Base-by-base conservation (phyloP, 2,329 filamentous ascomycete species). In the Plenodomus biglobosus region DNA sequence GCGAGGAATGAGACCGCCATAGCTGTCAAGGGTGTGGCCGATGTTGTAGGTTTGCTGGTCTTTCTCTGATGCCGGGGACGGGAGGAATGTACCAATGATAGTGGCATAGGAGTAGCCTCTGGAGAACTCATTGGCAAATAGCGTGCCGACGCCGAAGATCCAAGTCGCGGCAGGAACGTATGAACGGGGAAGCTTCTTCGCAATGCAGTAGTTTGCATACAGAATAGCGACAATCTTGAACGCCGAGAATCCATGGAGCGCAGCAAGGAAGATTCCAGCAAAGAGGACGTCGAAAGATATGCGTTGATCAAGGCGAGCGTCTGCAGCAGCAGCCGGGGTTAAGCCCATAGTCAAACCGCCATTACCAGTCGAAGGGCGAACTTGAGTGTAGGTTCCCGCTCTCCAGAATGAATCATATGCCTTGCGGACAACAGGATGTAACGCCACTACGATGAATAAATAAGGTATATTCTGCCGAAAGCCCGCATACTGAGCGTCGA, bases 91-190 rank as follows among this genome's bases (percentile, higher is more conserved):
- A 37, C 73, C 71, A 1, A 85, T 83, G 4, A 95, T 78, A 18
- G 78, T 76, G 13, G 79, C 81, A 53, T 90, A 87, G 11, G 75
- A 84, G 68, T 95, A 99, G 3, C 94, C 94, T 40, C 81, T 75
- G 42, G 79, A 85, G 5, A 96, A 74, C 71, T 99, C 94, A 66
- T 99, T 99, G 44, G 90, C 85, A 66, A 99, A 97, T 30, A 99
- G 76, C 3, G 85, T 87, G 20, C 78, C 80, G 46, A 99, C 82
- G 63, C 96, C 96, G 77, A 96, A 97, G 2, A 84, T 71, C 94
- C 95, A 99, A 0, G 92, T 95, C 7, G 81, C 85, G 2, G 76
- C 76, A 0, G 92, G 91, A 0, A 96, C 76, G 57, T 86, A 86
- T 21, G 78, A 75, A 50, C 82, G 83, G 8, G 91, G 90, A 11